Base-by-base conservation (phyloP, 805 yeast species). In the Starmerella potacharoeniae region DNA sequence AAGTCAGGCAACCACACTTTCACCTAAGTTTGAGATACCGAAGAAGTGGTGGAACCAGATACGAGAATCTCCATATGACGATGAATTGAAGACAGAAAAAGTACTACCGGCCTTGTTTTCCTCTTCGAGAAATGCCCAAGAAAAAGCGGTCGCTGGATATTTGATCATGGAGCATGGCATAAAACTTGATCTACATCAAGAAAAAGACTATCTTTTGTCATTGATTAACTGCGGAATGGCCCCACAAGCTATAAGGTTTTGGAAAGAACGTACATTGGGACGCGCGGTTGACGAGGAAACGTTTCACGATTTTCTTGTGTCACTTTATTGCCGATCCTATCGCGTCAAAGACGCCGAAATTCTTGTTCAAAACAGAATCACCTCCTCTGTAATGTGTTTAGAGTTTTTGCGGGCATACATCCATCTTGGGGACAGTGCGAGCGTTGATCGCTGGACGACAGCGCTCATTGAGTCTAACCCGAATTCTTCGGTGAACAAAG, bases 261-360 rank as follows among this genome's bases (percentile, higher is more conserved):
- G 56, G 55, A 14, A 39, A 29, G 13, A 17, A 2, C n/a, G 30
- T 4, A 13, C 28, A 33, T 5, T 9, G 13, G 35, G 35, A 13
- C 10, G 29, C 16, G 10, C 44, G 1, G 35, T 50, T 16, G 22
- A 36, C 37, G 16, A 33, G 5, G 13, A n/a, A 7, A 11, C 49
- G 10, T 52, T 49, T 51, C 5, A 3, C 1, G 4, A 8, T 0
- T 16, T 52, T 13, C 56, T 55, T 1, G 37, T 53, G 1, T n/a
- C 33, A 13, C 5, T 52, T 5, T 17, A 31, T 5, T 55, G 58
- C 41, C n/a, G 34, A 8, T 40, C 51, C 9, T 36, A 16, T 35
- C 55, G 49, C 2, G 30, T 43, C 13, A 31, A 2, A 2, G 30
- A 22, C 2, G 60, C 60, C 2, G 60, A 58, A 35, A 11, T n/a